Base-by-base conservation (phyloP, 306 rosid species). In the Myrica gale region DNA sequence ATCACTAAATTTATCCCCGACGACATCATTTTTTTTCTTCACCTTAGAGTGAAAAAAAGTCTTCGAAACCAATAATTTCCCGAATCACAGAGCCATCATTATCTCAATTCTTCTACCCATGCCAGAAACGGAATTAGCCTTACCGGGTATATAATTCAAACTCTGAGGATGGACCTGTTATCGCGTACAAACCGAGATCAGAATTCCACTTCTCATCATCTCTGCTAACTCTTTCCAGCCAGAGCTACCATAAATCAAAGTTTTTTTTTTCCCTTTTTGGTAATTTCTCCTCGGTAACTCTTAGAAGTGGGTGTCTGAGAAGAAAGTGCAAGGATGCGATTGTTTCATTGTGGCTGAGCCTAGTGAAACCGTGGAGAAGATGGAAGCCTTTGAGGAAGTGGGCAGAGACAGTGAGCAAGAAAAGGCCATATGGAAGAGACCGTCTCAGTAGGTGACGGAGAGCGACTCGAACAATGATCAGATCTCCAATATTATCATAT, bases 1-100 rank as follows among this genome's bases (percentile, higher is more conserved):
- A 93, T 93, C 83, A 93, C 98, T 89, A 93, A 80, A 74, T 93
- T 93, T 12, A 91, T 63, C 74, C 96, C 97, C 4, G 98, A 76
- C 26, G 98, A 87, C 69, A 91, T 93, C 97, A 91, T 90, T 3
- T 74, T 84, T 55, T 63, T 20, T 42, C 47, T 26, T 39, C 46
- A 53, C 55, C 17, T 51, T 47, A 19, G 19, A 9, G 52, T 12
- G 7, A 65, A 43, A 66, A 23, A 41, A 26, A n/a, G 53, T 11
- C 6, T 43, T 11, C 72, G 74, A 44, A 69, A 73, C 66, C 37
- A 26, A 54, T 68, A 84, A 41, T 19, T 60, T 52, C 70, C 74
- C 66, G 58, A 60, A 47, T 20, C 26, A 19, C 9, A 50, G 16
- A 23, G 0, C 56, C 45, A 55, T 65, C 44, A 62, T 26, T 19